These are phyloP conservation scores for Dothideomycetes sp. DNA, from an alignment of 2,329 filamentous ascomycete species.

Conservation along the genomic window DNA sequence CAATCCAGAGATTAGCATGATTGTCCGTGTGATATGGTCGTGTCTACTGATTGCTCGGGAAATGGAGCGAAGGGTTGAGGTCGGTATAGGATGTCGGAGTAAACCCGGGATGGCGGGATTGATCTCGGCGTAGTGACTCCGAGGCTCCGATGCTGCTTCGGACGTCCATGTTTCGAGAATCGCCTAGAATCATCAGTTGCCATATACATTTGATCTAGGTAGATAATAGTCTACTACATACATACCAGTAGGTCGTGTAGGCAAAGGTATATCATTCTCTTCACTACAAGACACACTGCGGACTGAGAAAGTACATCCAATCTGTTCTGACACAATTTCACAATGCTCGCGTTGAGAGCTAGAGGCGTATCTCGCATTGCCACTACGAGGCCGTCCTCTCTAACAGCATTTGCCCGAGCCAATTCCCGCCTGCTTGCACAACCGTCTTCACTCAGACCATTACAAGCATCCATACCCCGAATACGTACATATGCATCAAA, in stretches of 20 bases:
- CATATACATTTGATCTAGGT: not conserved
- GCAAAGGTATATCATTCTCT: conserved; percentile 9
- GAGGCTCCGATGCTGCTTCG: too few relatives aligned
- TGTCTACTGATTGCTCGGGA: too few relatives aligned
- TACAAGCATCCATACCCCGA: conserved; percentile 15
- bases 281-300: not conserved
- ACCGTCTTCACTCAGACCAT: not conserved
- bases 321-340: not conserved
- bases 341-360: conserved; percentile 11
- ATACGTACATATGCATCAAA: conserved; percentile 37
- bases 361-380: conserved; percentile 6
- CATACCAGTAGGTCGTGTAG: not conserved
- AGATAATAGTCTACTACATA: too few relatives aligned
- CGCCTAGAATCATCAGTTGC: conserved; percentile 10
- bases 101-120: too few relatives aligned
- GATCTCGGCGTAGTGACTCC: too few relatives aligned
- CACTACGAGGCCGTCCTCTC: not conserved
- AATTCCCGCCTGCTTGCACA: conserved; percentile 4
- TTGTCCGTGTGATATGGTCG: too few relatives aligned
- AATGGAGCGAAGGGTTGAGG: too few relatives aligned
- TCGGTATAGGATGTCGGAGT: too few relatives aligned
- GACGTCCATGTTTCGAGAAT: too few relatives aligned
- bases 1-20: too few relatives aligned
- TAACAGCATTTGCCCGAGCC: not conserved
- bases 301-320: not conserved